phyloP scores from a whole-genome alignment of 2,329 filamentous ascomycete species.

The Monosporascus sp. region DNA sequence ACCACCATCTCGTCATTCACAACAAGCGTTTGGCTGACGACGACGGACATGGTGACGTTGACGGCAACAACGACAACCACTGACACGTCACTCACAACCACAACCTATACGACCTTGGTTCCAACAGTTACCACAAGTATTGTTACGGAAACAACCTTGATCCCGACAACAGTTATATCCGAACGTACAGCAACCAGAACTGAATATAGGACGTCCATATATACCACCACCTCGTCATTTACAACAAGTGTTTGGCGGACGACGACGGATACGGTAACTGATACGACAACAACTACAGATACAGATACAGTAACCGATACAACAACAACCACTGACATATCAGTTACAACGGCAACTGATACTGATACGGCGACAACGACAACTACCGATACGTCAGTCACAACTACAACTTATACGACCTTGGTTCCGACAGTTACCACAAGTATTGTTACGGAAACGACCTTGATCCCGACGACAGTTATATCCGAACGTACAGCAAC shows the following conservation, averaged over 20 bases:
- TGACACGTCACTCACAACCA: slow-evolving; percentile 3
- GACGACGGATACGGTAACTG: slow-evolving; percentile 10
- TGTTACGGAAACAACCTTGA: slow-evolving; percentile 14
- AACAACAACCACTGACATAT: no score
- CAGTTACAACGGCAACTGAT: no score
- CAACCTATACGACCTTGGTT: slow-evolving; percentile 16
- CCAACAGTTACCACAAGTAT: slow-evolving; percentile 16
- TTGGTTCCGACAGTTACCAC: no score
- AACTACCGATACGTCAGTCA: slow-evolving; percentile 9
- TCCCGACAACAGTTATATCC: slow-evolving; percentile 18
- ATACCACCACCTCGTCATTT: slow-evolving; percentile 13
- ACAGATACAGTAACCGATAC: background rate
- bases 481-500: no score
- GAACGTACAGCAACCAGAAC: slow-evolving; percentile 16
- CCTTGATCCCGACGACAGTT: no score
- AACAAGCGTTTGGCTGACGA: slow-evolving; percentile 13
- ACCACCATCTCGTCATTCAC: slow-evolving; percentile 14
- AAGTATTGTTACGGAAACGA: no score
- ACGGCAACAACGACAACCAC: slow-evolving; percentile 8
- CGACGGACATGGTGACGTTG: slow-evolving; percentile 1
- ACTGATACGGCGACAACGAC: slow-evolving; percentile 4
- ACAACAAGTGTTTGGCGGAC: slow-evolving; percentile 14
- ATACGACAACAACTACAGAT: slow-evolving; percentile 11
- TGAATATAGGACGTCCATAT: slow-evolving; percentile 16
- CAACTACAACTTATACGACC: no score